Percentiles rank a stretch among this genome's conserved stretches.
Conservation (phyloP, 139 green algal genomes). For the Limnomonas spitsbergensis region DNA sequence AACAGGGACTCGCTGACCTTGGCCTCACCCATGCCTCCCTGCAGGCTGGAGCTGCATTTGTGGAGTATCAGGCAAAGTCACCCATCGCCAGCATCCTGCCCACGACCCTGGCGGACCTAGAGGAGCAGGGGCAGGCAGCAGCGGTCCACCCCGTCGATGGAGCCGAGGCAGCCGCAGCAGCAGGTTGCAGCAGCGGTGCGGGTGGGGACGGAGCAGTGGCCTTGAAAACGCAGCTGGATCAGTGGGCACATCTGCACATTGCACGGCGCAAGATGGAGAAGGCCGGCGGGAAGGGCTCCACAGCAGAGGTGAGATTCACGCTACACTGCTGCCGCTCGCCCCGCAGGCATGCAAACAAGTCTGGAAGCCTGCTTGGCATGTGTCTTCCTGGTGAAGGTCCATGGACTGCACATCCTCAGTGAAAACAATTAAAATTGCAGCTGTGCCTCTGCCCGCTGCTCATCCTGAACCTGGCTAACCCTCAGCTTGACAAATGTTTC, state of each 20-base stretch:
- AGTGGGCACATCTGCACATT: neutral
- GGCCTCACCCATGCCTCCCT: neutral
- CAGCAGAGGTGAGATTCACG: neutral
- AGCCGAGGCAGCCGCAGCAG: no score
- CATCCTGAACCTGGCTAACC: no score
- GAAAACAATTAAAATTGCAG: neutral
- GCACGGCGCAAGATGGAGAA: neutral
- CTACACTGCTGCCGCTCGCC: neutral
- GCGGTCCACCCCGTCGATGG: neutral
- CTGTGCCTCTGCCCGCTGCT: neutral
- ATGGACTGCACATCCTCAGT: neutral
- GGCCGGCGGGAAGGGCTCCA: neutral
- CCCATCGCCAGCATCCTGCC: neutral
- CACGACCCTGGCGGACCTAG: neutral
- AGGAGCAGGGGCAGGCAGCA: neutral
- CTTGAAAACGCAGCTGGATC: neutral
- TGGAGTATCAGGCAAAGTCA: neutral
- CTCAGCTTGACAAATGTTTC: no score
- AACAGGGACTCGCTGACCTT: neutral
- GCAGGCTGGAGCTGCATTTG: neutral
- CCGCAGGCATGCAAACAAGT: neutral
- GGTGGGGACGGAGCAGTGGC: neutral
- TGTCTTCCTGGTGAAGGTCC: no score
- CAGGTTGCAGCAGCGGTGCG: neutral
- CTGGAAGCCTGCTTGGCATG: no score